These are phyloP conservation scores for Yarrowia yakushimensis DNA, from an alignment of 805 yeast genomes.

Conservation along the genomic window DNA sequence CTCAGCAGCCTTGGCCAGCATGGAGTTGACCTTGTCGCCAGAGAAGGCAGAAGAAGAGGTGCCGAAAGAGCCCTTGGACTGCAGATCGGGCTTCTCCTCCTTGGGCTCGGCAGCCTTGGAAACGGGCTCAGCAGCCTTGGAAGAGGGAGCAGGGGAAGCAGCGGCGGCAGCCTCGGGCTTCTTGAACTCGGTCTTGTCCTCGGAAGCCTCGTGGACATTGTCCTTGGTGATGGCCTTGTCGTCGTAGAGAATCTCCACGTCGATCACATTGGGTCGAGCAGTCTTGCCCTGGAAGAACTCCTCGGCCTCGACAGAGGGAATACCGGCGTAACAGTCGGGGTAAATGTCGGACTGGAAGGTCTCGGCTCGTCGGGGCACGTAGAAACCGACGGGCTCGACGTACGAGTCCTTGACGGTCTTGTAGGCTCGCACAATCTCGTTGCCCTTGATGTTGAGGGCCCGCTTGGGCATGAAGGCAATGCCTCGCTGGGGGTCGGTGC, in stretches of 20 bases:
- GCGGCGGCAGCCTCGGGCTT: slow-evolving; percentile 33
- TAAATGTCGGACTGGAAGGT: slow-evolving; percentile 88
- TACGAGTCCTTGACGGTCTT: slow-evolving; percentile 82
- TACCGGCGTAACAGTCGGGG: slow-evolving; percentile 81
- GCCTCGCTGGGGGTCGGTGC: slow-evolving; percentile 94
- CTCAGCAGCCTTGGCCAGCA: slow-evolving; percentile 26
- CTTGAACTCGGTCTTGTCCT: slow-evolving; percentile 26
- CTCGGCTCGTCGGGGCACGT: slow-evolving; percentile 92
- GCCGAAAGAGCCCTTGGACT: slow-evolving; percentile 28
- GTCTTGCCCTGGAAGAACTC: slow-evolving; percentile 80
- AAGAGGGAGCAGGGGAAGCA: slow-evolving; percentile 30
- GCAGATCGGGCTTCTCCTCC: slow-evolving; percentile 29
- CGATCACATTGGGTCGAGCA: slow-evolving; percentile 72
- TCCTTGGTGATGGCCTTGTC: slow-evolving; percentile 52
- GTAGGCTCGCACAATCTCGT: slow-evolving; percentile 77
- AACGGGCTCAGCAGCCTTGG: slow-evolving; percentile 33
- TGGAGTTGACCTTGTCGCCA: slow-evolving; percentile 27
- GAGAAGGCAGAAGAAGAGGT: slow-evolving; percentile 17
- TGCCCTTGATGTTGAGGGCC: slow-evolving; percentile 70
- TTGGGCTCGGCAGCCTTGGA: slow-evolving; percentile 33
- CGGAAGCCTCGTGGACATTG: slow-evolving; percentile 36
- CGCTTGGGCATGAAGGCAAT: slow-evolving; percentile 86
- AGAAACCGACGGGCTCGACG: slow-evolving; percentile 88
- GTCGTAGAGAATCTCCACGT: slow-evolving; percentile 75
- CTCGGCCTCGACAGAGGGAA: slow-evolving; percentile 71